These are phyloP conservation scores for Clarireedia monteithiana DNA, from an alignment of 2,329 filamentous ascomycete species.

Conservation along the genomic window DNA sequence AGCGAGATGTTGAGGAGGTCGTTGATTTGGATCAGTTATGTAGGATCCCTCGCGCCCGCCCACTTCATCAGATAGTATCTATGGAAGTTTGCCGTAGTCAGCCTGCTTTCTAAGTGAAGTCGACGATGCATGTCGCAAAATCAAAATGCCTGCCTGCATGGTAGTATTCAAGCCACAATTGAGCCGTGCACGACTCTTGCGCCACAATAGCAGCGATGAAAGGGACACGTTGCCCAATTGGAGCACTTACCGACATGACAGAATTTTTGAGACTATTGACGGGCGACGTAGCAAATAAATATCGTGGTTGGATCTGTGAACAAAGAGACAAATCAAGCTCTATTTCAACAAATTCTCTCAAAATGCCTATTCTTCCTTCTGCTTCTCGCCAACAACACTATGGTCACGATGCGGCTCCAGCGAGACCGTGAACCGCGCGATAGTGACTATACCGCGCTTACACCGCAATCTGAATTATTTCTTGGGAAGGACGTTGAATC, in stretches of 20 bases:
- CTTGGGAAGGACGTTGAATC: not conserved
- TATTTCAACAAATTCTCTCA: too few species aligned
- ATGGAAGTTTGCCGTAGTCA: not conserved
- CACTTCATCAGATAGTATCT: not conserved
- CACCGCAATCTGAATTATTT: too few species aligned
- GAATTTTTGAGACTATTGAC: not conserved
- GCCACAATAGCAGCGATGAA: not conserved
- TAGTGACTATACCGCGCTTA: not conserved
- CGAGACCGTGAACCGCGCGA: not conserved
- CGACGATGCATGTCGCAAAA: not conserved
- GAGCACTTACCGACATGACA: not conserved
- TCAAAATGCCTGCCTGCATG: too few species aligned
- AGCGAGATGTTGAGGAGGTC: constrained; percentile 14
- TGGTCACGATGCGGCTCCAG: not conserved
- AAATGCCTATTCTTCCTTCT: not conserved
- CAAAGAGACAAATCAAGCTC: too few species aligned
- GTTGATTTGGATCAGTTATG: not conserved
- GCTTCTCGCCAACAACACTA: not conserved
- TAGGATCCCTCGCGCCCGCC: not conserved
- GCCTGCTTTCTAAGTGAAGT: not conserved
- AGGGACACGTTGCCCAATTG: not conserved
- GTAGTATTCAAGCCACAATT: too few species aligned
- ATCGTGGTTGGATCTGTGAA: too few species aligned
- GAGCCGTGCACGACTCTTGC: too few species aligned
- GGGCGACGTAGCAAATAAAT: too few species aligned